Conservation (phyloP, 352 stramenopile species). For the Phytophthora uliginosa region DNA sequence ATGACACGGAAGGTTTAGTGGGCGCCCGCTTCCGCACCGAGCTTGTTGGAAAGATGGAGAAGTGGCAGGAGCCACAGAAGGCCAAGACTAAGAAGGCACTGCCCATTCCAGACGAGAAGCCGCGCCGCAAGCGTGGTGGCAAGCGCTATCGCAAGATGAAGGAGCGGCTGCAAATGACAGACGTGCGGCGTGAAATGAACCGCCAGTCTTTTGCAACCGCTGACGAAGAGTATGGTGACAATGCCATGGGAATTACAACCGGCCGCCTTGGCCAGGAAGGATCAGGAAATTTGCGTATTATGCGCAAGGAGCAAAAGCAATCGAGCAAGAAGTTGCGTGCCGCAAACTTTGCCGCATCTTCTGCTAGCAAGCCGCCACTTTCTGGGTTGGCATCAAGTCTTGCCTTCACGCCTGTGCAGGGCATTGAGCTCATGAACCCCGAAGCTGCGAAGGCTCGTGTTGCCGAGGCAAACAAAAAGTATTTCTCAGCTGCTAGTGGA, state of each 20-base stretch:
- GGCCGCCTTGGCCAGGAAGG: slow-evolving; percentile 94
- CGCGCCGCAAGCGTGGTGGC: slow-evolving; percentile 94
- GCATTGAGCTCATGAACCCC: slow-evolving; percentile 98
- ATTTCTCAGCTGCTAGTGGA: slow-evolving; percentile 96
- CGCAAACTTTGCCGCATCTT: slow-evolving; percentile 82
- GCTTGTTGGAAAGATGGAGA: slow-evolving; percentile 96
- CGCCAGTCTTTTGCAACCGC: slow-evolving; percentile 95
- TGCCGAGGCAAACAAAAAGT: slow-evolving; percentile 97
- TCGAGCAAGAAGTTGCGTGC: slow-evolving; percentile 94
- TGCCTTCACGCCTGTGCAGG: slow-evolving; percentile 98
- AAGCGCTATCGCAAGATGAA: slow-evolving; percentile 98
- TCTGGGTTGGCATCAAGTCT: slow-evolving; percentile 96
- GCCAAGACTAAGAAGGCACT: slow-evolving; percentile 98
- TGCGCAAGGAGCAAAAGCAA: slow-evolving; percentile 93
- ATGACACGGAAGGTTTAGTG: slow-evolving; percentile 65
- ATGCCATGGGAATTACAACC: slow-evolving; percentile 97
- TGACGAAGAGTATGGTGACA: slow-evolving; percentile 98
- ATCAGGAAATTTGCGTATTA: slow-evolving; percentile 88
- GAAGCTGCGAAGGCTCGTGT: slow-evolving; percentile 94
- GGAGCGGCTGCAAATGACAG: slow-evolving; percentile 97
- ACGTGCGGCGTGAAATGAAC: slow-evolving; percentile 98
- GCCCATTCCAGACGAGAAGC: slow-evolving; percentile 96
- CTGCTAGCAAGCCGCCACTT: slow-evolving; percentile 60
- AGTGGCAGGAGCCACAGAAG: slow-evolving; percentile 98
- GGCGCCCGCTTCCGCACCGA: slow-evolving; percentile 92